These are phyloP conservation scores for Naegleria fowleri DNA, from an alignment of 208 protist genomes.

Conservation along the genomic window DNA sequence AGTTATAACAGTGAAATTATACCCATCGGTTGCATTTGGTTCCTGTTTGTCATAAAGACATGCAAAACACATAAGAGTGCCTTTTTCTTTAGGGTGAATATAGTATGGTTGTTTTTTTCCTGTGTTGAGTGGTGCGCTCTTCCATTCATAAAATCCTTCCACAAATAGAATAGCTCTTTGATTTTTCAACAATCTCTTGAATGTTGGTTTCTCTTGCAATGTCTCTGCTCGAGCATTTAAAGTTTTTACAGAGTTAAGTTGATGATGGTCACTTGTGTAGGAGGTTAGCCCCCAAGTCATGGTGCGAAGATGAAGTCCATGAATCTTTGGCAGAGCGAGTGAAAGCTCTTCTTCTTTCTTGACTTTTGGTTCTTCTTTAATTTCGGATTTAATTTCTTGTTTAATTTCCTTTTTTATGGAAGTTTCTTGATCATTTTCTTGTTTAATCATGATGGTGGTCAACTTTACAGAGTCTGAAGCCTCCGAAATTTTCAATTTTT, in stretches of 20 bases:
- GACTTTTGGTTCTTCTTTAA: background rate
- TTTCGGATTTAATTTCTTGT: background rate
- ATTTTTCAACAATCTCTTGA: background rate
- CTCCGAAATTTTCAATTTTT: background rate
- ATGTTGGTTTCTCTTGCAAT: background rate
- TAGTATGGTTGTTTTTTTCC: background rate
- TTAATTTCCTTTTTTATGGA: background rate
- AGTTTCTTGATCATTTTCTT: background rate
- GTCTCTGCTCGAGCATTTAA: background rate
- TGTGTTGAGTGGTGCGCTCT: background rate
- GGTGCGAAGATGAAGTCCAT: background rate
- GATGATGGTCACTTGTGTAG: background rate
- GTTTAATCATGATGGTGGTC: no score
- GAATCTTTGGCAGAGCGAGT: background rate
- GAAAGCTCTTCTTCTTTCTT: background rate
- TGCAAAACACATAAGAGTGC: background rate
- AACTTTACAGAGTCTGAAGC: no score
- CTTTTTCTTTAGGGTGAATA: background rate
- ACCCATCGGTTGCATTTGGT: background rate
- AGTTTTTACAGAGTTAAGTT: background rate
- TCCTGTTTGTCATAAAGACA: background rate
- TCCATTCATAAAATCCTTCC: conserved; percentile 14
- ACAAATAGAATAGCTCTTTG: background rate
- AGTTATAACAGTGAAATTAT: background rate
- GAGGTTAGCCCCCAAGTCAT: background rate